Conservation (phyloP, 2,329 filamentous ascomycete species). For the Sporothrix globosa region DNA sequence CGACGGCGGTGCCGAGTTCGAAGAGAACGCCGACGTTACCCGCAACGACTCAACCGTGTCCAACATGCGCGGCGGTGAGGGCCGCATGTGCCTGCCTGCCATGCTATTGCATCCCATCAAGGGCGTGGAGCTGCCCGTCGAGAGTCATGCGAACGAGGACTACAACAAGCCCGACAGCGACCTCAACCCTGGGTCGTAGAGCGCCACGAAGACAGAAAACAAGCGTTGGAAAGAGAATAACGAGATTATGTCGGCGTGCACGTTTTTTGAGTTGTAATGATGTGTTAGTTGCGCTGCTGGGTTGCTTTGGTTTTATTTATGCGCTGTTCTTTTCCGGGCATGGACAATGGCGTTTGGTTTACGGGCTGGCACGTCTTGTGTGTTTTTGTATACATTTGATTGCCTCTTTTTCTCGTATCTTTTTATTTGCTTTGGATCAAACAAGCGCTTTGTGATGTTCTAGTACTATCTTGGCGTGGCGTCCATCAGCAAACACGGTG, state of each 20-base stretch:
- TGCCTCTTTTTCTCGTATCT: background rate
- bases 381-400: constrained; percentile 5
- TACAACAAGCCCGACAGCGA: constrained; percentile 52
- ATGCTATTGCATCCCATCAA: constrained; percentile 92
- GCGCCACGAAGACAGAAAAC: too few relatives aligned
- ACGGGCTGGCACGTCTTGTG: background rate
- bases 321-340: constrained; percentile 23
- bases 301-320: background rate
- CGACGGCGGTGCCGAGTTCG: constrained; percentile 76
- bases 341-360: constrained; percentile 24
- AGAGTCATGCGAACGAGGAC: constrained; percentile 55
- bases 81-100: constrained; percentile 86
- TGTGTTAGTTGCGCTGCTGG: constrained; percentile 15
- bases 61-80: constrained; percentile 69
- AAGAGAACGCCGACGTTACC: constrained; percentile 60
- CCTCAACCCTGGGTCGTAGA: constrained; percentile 55
- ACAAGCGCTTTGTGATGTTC: background rate
- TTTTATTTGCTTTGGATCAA: background rate
- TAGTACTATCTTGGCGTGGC: background rate
- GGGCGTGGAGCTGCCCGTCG: constrained; percentile 68
- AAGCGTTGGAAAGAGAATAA: background rate
- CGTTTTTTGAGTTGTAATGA: background rate
- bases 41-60: constrained; percentile 54
- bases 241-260: constrained; percentile 15
- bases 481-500: background rate